Evolutionary conservation across 306 rosid genomes (phyloP).

Genomic region (Acacia confusa): DNA sequence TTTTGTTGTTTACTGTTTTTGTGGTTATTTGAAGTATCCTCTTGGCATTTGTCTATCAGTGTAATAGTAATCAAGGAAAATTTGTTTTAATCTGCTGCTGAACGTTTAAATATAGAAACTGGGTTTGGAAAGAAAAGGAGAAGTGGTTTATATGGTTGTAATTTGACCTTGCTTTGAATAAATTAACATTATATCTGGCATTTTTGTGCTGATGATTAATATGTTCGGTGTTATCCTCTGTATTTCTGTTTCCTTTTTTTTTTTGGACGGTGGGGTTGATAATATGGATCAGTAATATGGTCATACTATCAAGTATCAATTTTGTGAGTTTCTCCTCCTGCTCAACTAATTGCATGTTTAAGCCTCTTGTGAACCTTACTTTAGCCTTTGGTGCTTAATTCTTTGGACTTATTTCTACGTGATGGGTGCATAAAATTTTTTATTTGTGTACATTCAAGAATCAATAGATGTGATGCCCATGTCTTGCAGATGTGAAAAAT

Average conservation of each 20-base stretch:
- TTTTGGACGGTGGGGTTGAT: too few relatives aligned
- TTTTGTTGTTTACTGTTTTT: too few relatives aligned
- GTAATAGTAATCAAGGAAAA: too few relatives aligned
- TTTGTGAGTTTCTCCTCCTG: not conserved
- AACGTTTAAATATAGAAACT: too few relatives aligned
- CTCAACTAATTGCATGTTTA: not conserved
- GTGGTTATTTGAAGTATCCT: too few relatives aligned
- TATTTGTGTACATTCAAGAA: not conserved
- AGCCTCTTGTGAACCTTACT: constrained; percentile 2
- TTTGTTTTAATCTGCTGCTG: too few relatives aligned
- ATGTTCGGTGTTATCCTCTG: too few relatives aligned
- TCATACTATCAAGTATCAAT: not conserved
- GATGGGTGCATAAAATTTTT: not conserved
- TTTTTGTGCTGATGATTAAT: too few relatives aligned
- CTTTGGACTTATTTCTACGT: not conserved
- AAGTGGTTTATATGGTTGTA: not conserved
- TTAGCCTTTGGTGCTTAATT: constrained; percentile 9
- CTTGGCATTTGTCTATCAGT: too few relatives aligned
- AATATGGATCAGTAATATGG: not conserved
- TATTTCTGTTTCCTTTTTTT: too few relatives aligned
- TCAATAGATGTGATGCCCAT: not conserved
- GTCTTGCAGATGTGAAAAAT: not conserved
- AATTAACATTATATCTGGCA: too few relatives aligned
- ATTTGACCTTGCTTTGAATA: not conserved
- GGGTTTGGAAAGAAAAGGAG: not conserved